Evolutionary conservation across 495 filamentous ascomycete genomes (phyloP), one percentile per base, ranked within the genome.

Genomic region (Neurospora sublineolata): DNA sequence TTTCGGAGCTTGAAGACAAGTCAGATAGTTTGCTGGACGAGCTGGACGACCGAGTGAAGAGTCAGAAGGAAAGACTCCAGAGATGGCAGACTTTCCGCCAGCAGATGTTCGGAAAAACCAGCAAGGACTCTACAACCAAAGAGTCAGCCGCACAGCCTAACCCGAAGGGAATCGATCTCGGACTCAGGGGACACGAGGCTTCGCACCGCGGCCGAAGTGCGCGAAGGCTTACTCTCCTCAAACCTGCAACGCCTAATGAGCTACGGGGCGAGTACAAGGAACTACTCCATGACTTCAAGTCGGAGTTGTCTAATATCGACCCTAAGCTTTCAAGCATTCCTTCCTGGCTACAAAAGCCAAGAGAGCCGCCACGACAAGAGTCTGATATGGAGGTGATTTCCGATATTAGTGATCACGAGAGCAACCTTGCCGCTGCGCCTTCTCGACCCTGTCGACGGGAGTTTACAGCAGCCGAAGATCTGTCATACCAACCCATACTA

Each of bases 31-130:
- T 90, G 5, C 74, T 93, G 37, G 79, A 88, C 73, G 88, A 92
- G 74, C 79, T 93, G 27, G 89, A 92, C 46, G 77, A 78, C 39
- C 83, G 90, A 37, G 84, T 93, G 1, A 77, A 83, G 60, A 79
- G 84, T 6, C 91, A 95, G 75, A 86, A 85, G 41, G 82, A 82
- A 68, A 86, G 93, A 37, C 75, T 97, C 42, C 82, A 85, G 69
- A 87, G 84, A 77, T 96, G 93, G 93, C 85, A 90, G 74, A 84
- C 84, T n/a, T 93, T 91, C 73, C 86, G 87, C 36, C 84, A 76
- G 76, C 81, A 69, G 41, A 85, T 85, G 72, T 83, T 85, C 73
- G 79, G 80, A 10, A 75, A 77, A 69, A 37, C 75, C 36, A 82
- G 78, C 20, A 70, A 71, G 10, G 74, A 67, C 6, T 42, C 76